Evolutionary conservation across 306 rosid species (phyloP), one percentile per base, ranked within the genome.

Genomic region (Sechiopsis laciniata): DNA sequence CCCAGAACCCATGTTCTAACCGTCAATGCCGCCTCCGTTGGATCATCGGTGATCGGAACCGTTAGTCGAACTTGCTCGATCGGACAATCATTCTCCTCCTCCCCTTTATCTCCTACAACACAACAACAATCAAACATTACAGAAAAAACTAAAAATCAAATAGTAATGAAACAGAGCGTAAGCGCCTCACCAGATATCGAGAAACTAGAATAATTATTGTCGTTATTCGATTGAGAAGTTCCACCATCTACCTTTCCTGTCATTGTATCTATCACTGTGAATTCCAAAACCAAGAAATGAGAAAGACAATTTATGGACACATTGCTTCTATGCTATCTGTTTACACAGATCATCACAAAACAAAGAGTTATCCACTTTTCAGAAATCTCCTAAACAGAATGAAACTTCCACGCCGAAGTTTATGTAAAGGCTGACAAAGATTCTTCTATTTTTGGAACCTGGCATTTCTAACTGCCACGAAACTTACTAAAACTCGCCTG

Each of bases 1-100:
- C 98, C 98, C 5, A 94, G 83, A 54, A 84, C 32, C 98, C 97
- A 94, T 82, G 98, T 90, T 9, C 97, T 63, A 19, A 94, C 90
- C 72, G 98, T 90, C 15, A 90, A 78, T 12, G 85, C 86, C 0
- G 90, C 88, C 51, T 75, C 84, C 1, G 82, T 46, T 1, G 98
- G 89, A 53, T 94, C 92, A 9, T 94, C 97, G 0, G 83, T 76
- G 40, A 73, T 83, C 2, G 94, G 74, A 13, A 94, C 98, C 0
- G 97, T 93, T 0, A 93, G 81, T 77, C 96, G 81, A 0, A 93
- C 98, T 74, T 93, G 84, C 77, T 93, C 97, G n/a, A 93, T 86
- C 3, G 98, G 98, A 61, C 29, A 57, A 5, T 93, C 96, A 19
- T 93, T 67, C 24, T 82, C 70, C 45, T 87, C 91, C 2, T 22